phyloP scores from a whole-genome alignment of 1,284 basidiomycete genomes.

The Heterobasidion annosum region DNA sequence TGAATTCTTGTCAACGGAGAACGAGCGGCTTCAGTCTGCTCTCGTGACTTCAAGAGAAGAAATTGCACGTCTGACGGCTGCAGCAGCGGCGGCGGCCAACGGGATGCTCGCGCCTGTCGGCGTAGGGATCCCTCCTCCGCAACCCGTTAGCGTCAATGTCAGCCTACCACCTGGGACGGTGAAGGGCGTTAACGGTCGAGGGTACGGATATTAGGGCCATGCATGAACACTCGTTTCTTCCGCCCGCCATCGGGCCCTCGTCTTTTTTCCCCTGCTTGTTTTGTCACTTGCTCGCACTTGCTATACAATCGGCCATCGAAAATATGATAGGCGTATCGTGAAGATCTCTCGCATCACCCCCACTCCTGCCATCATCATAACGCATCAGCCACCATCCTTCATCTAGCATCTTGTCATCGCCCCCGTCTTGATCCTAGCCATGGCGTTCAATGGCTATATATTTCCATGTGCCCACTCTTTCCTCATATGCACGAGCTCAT shows the following conservation, averaged over 20 bases:
- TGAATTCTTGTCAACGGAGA: slow-evolving; percentile 85
- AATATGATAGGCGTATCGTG: not conserved
- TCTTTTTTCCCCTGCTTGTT: too few relatives aligned
- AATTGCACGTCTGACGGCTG: slow-evolving; percentile 62
- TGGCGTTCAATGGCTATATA: too few relatives aligned
- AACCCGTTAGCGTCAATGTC: slow-evolving; percentile 35
- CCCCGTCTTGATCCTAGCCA: too few relatives aligned
- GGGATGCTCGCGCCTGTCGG: slow-evolving; percentile 18
- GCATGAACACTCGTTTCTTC: too few relatives aligned
- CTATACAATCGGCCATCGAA: not conserved
- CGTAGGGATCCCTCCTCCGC: slow-evolving; percentile 11
- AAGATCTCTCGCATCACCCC: not conserved
- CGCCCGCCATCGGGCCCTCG: too few relatives aligned
- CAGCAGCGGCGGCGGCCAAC: slow-evolving; percentile 46
- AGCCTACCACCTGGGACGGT: slow-evolving; percentile 23
- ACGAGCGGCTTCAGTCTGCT: slow-evolving; percentile 80
- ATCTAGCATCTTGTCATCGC: not conserved
- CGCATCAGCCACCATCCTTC: not conserved
- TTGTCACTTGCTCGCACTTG: not conserved
- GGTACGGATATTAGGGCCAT: slow-evolving; percentile 17
- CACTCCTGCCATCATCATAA: not conserved
- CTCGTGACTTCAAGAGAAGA: slow-evolving; percentile 75
- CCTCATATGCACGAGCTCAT: too few relatives aligned
- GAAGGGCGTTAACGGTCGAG: slow-evolving; percentile 18
- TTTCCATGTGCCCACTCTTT: too few relatives aligned